Evolutionary conservation across 2,329 filamentous ascomycete species (phyloP).

Genomic region (Exophiala sp.): DNA sequence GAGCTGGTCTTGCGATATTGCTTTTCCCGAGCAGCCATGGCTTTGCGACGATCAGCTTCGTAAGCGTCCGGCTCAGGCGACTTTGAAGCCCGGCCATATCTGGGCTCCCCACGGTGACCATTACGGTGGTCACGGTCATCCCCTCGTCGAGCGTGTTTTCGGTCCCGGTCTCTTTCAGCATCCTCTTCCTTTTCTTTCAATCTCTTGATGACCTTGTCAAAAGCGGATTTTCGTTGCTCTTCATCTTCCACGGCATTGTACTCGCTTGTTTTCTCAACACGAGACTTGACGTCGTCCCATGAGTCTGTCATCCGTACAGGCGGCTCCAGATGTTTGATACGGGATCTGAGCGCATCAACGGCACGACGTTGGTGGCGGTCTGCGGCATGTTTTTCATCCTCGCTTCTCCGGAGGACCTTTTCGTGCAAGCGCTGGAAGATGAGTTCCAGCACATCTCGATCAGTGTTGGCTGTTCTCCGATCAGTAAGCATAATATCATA

Average conservation of each 20-base stretch:
- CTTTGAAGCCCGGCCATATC: slow-evolving; percentile 63
- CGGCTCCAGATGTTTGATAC: slow-evolving; percentile 86
- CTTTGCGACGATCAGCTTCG: slow-evolving; percentile 90
- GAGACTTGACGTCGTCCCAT: slow-evolving; percentile 81
- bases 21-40: slow-evolving; percentile 88
- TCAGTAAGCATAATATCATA: slow-evolving; percentile 76
- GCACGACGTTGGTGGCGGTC: slow-evolving; percentile 84
- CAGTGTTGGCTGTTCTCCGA: slow-evolving; percentile 81
- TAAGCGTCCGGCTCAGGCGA: slow-evolving; percentile 92
- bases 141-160: slow-evolving; percentile 55
- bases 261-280: slow-evolving; percentile 76
- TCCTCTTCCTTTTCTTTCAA: slow-evolving; percentile 90
- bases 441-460: slow-evolving; percentile 70
- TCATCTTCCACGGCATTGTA: slow-evolving; percentile 80
- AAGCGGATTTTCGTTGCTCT: slow-evolving; percentile 75
- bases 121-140: slow-evolving; percentile 59
- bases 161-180: slow-evolving; percentile 58
- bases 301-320: slow-evolving; percentile 73
- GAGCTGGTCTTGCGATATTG: slow-evolving; percentile 81
- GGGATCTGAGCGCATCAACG: slow-evolving; percentile 77
- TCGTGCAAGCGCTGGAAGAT: slow-evolving; percentile 87
- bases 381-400: slow-evolving; percentile 76
- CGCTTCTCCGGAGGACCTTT: slow-evolving; percentile 75
- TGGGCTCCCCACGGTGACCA: slow-evolving; percentile 30
- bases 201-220: slow-evolving; percentile 87